A percentile compares a stretch with the other conserved stretches of the same genome.
Conservation (phyloP, 2,329 filamentous ascomycete species). For the Neofusicoccum umdonicola region DNA sequence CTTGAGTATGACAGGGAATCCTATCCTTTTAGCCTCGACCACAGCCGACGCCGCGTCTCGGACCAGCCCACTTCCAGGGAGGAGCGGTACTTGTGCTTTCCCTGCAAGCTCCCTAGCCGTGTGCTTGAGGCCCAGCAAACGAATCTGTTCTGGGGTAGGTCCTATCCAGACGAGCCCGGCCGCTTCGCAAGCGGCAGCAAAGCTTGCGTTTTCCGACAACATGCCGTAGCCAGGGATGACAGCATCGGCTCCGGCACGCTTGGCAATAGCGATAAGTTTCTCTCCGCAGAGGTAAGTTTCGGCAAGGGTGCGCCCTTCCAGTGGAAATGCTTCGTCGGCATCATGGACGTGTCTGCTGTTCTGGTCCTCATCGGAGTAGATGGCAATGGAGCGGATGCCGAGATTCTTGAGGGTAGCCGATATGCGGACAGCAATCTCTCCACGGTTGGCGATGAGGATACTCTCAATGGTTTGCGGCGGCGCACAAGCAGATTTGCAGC, state of each 20-base stretch:
- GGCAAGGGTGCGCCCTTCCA: conserved; percentile 31
- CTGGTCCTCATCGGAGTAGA: conserved; percentile 51
- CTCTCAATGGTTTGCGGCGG: no score
- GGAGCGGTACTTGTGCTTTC: conserved; percentile 25
- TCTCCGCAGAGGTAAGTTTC: conserved; percentile 17
- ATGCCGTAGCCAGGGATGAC: conserved; percentile 38
- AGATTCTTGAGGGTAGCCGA: conserved; percentile 36
- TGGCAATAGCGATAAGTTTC: conserved; percentile 18
- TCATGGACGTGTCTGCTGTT: conserved; percentile 29
- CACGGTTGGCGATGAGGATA: no score
- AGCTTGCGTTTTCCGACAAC: conserved; percentile 34
- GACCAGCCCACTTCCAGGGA: conserved; percentile 31
- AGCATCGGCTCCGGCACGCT: conserved; percentile 25
- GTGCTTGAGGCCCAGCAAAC: conserved; percentile 33
- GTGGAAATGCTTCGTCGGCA: conserved; percentile 33
- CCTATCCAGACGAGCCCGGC: conserved; percentile 37
- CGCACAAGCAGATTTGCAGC: no score
- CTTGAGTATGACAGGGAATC: conserved; percentile 47
- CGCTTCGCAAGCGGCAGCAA: conserved; percentile 27
- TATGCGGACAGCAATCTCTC: no score
- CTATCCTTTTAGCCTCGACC: conserved; percentile 25
- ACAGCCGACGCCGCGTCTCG: conserved; percentile 24
- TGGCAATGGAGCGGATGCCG: conserved; percentile 52
- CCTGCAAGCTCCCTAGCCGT: conserved; percentile 26
- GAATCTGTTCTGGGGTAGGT: conserved; percentile 30